Base-by-base conservation (phyloP, 306 rosid genomes). In the Citrullus amarus region DNA sequence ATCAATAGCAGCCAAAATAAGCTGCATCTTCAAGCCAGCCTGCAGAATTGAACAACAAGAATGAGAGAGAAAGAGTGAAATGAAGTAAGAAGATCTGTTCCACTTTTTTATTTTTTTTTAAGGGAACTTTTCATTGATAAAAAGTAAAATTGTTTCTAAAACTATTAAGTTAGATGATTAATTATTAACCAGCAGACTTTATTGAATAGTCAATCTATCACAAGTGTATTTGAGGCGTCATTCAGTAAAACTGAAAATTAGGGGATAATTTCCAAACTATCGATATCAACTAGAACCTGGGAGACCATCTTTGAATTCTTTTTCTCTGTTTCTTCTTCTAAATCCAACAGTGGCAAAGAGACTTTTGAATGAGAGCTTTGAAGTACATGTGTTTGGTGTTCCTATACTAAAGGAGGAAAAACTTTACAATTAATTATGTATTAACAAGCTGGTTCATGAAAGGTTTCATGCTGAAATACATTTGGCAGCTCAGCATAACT, bases 21-120 rank as follows among this genome's bases (percentile, higher is more conserved):
- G 98, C 98, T 63, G 97, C 96, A 87, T 94, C 98, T 83, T 90
- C 91, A 67, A 94, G 97, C 98, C 98, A 94, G 78, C 97, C 98
- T 94, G 81, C 80, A 88, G 82, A 59, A 77, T 68, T 48, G 82
- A 78, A 78, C 77, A 82, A 66, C 71, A 82, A 80, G 75, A 60
- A 73, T 79, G 79, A 43, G 38, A 79, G 61, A 80, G 55, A 76
- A 16, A 11, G 34, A 15, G 60, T 15, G 8, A 25, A 48, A 14
- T 22, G 6, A 8, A 69, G n/a, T 69, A 44, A 5, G 8, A 39
- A 46, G 76, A 39, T 6, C 57, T 46, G 76, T 48, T 69, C 34
- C 20, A 41, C 16, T 25, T 5, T 36, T 43, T 13, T 48, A 3
- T 48, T 34, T 0, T 36, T 36, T 43, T 13, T 48, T 13, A 48